Evolutionary conservation across 495 filamentous ascomycete species (phyloP), one percentile per base, ranked within the genome.

Genomic region (Penicillium crystallinum): DNA sequence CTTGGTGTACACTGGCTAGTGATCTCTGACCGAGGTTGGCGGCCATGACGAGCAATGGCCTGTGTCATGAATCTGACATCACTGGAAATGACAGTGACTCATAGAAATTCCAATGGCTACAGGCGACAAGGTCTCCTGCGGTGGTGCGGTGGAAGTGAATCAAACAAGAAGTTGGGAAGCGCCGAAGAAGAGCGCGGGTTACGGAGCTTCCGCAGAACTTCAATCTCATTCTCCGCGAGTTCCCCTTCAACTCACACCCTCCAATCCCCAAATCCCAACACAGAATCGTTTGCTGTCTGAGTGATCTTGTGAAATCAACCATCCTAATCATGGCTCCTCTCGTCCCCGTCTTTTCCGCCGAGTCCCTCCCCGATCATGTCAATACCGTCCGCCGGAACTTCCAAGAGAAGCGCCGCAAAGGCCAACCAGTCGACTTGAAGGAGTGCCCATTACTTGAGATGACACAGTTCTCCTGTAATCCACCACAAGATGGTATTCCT

Each of bases 391-490:
- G 49, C 34, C 67, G 61, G 57, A 74, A 74, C 58, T 75, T 75
- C 58, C 58, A 70, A 52, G 67, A 72, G 36, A 73, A 72, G 52
- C 71, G 66, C 27, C 72, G 73, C 57, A 74, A 74, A 60, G 71
- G 72, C 45, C 58, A 60, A 17, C 42, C 62, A 6, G 52, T 86
- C 56, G 76, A 88, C 42, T 70, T 95, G 14, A 71, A 78, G 43
- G 71, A 81, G 39, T 95, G 90, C 71, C 78, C 85, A 63, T 74
- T 95, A 27, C 65, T 87, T 47, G 84, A 88, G 68, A 76, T 96
- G 76, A 67, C 89, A 54, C 91, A 96, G 70, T 95, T 93, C 69
- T 80, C 82, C 3, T 95, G 91, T 66, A 73, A 84, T 56, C 73
- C 74, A 33, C 72, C 73, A 4, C 73, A 88, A 48, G 72, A 79